Evolutionary conservation across 768 basidiomycete species (phyloP), one percentile per base, ranked within the genome.

Genomic region (Panus rudis): DNA sequence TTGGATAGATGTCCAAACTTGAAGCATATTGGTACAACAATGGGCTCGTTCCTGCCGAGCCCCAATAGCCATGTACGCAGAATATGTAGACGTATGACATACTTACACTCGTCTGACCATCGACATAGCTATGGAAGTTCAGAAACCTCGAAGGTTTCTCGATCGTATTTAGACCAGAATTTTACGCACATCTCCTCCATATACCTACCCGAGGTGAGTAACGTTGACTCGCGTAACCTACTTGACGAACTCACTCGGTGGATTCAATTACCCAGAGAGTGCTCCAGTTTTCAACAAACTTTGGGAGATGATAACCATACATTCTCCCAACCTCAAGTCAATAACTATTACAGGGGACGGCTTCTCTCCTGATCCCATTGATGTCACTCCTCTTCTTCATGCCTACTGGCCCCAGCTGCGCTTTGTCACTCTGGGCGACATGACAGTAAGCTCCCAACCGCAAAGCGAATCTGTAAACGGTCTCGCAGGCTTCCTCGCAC

Each of bases 271-370:
- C 22, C n/a, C 40, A 58, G 53, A 79, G 75, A 78, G 49, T 72
- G 77, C 47, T 46, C 70, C 77, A 2, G 65, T 72, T 19, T 75
- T 70, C 43, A 66, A 64, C 35, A 68, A 67, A 28, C 63, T 88
- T 41, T 84, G 81, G 80, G 71, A 78, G 48, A 84, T 89, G 85
- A 70, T 88, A 37, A 74, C 78, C 41, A 62, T 65, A 20, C 71
- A 70, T 22, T 82, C 79, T 52, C 81, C 79, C 1, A 68, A 81
- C 50, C 70, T 89, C 6, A 76, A 84, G 56, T 78, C 81, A 42
- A 68, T 89, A 4, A 60, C 66, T 33, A 69, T 88, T 23, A 76
- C 78, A 3, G 63, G 64, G 24, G n/a, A n/a, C n/a, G 28, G 28
- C 28, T 76, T 76, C 11, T 61, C 70, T 1, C 64, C 75, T 11